Evolutionary conservation across 768 basidiomycete species (phyloP).

Genomic region (Dacryopinax primogenitus): DNA sequence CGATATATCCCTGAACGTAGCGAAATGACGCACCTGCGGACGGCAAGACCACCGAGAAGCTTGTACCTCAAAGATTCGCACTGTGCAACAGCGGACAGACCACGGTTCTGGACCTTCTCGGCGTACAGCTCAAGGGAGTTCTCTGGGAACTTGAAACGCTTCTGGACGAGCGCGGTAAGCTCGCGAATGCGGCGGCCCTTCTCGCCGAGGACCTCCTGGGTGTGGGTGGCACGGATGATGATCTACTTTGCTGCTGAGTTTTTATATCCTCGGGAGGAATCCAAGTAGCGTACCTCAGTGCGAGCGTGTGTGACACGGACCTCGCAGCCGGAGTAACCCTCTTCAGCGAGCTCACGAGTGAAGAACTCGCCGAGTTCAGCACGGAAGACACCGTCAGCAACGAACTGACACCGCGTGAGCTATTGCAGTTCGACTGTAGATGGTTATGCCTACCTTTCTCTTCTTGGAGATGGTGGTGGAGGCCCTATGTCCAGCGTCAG

Average conservation of each 20-base stretch:
- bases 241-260: constrained; percentile 42
- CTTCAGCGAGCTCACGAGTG: constrained; percentile 92
- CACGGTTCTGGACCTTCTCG: constrained; percentile 97
- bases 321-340: constrained; percentile 99
- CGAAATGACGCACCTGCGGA: constrained; percentile 65
- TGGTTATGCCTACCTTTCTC: constrained; percentile 66
- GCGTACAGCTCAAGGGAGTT: constrained; percentile 98
- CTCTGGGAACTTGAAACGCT: constrained; percentile 99
- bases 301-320: constrained; percentile 98
- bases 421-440: too few species aligned
- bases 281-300: constrained; percentile 55
- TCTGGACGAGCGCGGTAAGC: constrained; percentile 94
- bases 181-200: constrained; percentile 99
- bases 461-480: constrained; percentile 69
- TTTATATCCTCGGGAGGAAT: not conserved
- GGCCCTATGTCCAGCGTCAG: constrained; percentile 12
- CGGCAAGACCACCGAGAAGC: constrained; percentile 96
- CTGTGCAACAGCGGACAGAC: constrained; percentile 95
- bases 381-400: constrained; percentile 97
- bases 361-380: constrained; percentile 99
- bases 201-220: constrained; percentile 96
- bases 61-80: constrained; percentile 98
- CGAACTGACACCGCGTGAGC: constrained; percentile 38
- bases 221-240: constrained; percentile 99
- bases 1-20: not conserved